Evolutionary conservation across 768 basidiomycete genomes (phyloP).

Genomic region (Suillus fuscotomentosus): DNA sequence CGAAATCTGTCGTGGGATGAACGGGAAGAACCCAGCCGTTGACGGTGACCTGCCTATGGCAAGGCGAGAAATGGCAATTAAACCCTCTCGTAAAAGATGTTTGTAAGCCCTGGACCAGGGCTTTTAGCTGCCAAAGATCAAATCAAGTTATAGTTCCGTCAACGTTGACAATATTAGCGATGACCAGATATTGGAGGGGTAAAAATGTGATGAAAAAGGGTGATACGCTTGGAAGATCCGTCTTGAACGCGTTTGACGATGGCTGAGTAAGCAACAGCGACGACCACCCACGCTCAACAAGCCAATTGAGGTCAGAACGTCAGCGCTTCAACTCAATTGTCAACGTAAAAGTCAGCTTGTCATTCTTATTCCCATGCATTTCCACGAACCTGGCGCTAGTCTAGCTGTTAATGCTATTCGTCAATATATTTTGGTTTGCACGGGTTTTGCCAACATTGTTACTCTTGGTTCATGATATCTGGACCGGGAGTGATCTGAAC

Average conservation of each 20-base stretch:
- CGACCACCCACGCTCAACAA: too few species aligned
- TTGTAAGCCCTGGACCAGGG: slow-evolving; percentile 6
- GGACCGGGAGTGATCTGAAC: too few species aligned
- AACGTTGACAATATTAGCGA: neutral
- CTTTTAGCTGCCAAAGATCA: neutral
- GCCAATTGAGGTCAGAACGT: neutral
- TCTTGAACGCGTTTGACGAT: neutral
- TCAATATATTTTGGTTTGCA: slow-evolving; percentile 5
- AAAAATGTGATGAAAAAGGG: neutral
- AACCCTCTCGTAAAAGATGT: slow-evolving; percentile 27
- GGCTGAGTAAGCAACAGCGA: slow-evolving; percentile 1
- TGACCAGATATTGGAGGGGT: neutral
- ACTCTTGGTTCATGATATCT: too few species aligned
- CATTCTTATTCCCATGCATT: neutral
- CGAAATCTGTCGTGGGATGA: slow-evolving; percentile 8
- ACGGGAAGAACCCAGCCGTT: slow-evolving; percentile 5
- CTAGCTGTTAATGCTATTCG: slow-evolving; percentile 6
- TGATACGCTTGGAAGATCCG: neutral
- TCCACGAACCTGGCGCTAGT: neutral
- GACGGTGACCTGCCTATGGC: slow-evolving; percentile 9
- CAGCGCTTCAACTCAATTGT: neutral
- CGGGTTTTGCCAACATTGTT: neutral
- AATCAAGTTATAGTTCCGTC: neutral
- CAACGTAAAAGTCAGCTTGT: neutral
- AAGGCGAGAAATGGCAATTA: slow-evolving; percentile 21